Evolutionary conservation across 1,284 basidiomycete species (phyloP).

Genomic region (Mycosarcoma maydis): DNA sequence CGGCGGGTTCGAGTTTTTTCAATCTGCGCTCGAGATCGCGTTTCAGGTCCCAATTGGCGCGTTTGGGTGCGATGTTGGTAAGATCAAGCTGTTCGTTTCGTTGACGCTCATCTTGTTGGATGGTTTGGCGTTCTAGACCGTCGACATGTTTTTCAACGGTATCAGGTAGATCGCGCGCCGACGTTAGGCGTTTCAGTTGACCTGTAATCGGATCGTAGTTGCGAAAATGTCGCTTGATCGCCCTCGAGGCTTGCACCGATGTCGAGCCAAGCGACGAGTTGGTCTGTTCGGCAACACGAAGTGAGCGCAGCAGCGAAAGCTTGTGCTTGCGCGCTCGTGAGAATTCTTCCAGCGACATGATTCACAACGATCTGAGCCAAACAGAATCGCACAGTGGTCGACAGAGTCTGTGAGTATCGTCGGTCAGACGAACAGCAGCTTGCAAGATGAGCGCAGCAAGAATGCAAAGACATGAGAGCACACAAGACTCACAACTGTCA

Average conservation of each 20-base stretch:
- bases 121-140: constrained; percentile 83
- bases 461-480: too few species aligned
- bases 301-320: constrained; percentile 80
- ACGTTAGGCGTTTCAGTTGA: constrained; percentile 67
- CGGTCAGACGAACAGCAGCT: too few species aligned
- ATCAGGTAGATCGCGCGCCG: constrained; percentile 75
- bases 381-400: too few species aligned
- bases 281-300: constrained; percentile 71
- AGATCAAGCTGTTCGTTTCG: constrained; percentile 89
- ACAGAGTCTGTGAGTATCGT: too few species aligned
- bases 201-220: constrained; percentile 66
- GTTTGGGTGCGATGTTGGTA: constrained; percentile 94
- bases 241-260: constrained; percentile 1
- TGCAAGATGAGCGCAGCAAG: too few species aligned
- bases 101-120: constrained; percentile 83
- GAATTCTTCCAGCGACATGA: constrained; percentile 75
- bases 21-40: constrained; percentile 91
- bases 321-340: constrained; percentile 87
- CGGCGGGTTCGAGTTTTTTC: constrained; percentile 85
- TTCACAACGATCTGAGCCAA: too few species aligned
- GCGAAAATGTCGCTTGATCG: constrained; percentile 63
- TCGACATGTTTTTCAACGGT: constrained; percentile 87
- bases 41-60: constrained; percentile 96
- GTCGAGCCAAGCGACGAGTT: not conserved
- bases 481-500: too few species aligned